phyloP scores from a whole-genome alignment of 345 rosid species.

The Punica granatum region DNA sequence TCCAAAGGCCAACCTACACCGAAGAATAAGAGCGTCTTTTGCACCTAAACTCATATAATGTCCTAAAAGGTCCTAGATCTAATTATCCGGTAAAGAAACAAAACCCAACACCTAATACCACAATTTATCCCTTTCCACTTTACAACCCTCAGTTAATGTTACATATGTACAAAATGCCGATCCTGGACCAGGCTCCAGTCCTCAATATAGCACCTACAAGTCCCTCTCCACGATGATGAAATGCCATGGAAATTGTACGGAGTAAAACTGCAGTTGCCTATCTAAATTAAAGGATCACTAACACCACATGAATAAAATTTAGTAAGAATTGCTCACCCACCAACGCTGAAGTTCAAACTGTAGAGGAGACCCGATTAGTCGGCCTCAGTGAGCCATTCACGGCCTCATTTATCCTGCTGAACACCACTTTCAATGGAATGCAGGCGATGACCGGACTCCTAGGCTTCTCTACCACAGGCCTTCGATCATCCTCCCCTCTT shows the following conservation, averaged over 20 bases:
- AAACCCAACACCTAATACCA: slow-evolving; percentile 6
- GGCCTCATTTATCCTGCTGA: slow-evolving; percentile 83
- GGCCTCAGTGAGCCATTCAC: slow-evolving; percentile 63
- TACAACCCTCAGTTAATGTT: slow-evolving; percentile 14
- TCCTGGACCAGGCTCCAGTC: not conserved
- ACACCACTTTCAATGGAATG: slow-evolving; percentile 82
- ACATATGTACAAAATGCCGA: slow-evolving; percentile 8
- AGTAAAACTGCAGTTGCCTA: not conserved
- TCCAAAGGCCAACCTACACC: not conserved
- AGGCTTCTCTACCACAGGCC: slow-evolving; percentile 37
- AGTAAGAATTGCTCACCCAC: not conserved
- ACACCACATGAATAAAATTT: not conserved
- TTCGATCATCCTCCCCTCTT: slow-evolving; percentile 27
- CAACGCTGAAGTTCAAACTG: not conserved
- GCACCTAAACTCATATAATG: not conserved
- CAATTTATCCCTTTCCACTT: slow-evolving; percentile 10
- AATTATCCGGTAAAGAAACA: not conserved
- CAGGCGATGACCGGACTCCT: slow-evolving; percentile 66
- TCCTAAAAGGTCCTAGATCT: not conserved
- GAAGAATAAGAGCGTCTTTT: not conserved
- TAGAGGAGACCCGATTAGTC: slow-evolving; percentile 5
- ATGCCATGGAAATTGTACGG: not conserved
- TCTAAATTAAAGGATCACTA: not conserved
- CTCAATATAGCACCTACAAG: not conserved
- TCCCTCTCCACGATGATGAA: not conserved